Conservation (phyloP, 805 yeast genomes). For the Starmerella floricola region DNA sequence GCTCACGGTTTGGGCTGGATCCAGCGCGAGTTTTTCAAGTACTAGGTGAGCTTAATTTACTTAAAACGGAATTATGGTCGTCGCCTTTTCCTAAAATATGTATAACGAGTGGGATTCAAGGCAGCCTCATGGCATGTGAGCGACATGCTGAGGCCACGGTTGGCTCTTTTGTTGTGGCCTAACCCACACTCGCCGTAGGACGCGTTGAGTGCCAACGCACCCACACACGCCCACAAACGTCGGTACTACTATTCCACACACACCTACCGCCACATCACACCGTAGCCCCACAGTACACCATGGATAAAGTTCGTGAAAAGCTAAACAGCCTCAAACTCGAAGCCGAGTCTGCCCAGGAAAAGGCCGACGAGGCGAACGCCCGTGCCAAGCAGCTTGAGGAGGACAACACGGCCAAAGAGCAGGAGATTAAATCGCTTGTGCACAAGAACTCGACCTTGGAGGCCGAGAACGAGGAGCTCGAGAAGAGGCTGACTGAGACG, state of each 20-base stretch:
- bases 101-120: too few species aligned
- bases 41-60: too few species aligned
- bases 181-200: too few species aligned
- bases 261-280: neutral
- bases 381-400: slow-evolving; percentile 85
- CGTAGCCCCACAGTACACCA: neutral
- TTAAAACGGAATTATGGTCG: too few species aligned
- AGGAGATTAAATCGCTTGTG: slow-evolving; percentile 82
- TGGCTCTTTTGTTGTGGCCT: too few species aligned
- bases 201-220: too few species aligned
- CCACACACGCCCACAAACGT: neutral
- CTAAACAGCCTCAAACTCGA: slow-evolving; percentile 61
- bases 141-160: too few species aligned
- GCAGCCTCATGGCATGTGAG: too few species aligned
- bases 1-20: too few species aligned
- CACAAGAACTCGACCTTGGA: slow-evolving; percentile 87
- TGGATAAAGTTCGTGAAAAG: slow-evolving; percentile 26
- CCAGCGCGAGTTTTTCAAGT: too few species aligned
- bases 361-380: slow-evolving; percentile 73
- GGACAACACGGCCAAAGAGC: slow-evolving; percentile 82
- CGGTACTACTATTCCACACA: neutral
- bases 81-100: too few species aligned
- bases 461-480: slow-evolving; percentile 62
- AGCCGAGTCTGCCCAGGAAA: slow-evolving; percentile 95
- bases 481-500: slow-evolving; percentile 57